Evolutionary conservation across 768 basidiomycete species (phyloP).

Genomic region (Suillus subalutaceus): DNA sequence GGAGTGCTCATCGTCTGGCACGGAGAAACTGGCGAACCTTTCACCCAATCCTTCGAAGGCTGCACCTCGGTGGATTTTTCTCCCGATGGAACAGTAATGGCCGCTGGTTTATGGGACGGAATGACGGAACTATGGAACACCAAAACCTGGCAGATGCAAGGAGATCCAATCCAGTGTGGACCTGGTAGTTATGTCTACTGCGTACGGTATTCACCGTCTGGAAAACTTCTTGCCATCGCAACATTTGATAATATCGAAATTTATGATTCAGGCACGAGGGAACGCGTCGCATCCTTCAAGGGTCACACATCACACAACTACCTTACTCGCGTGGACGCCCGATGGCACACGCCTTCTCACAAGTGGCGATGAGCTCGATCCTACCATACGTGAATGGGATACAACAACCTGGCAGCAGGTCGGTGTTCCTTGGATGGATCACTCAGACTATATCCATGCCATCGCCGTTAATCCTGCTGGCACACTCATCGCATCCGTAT

Average conservation of each 20-base stretch:
- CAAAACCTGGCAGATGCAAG: not conserved
- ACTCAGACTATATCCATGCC: not conserved
- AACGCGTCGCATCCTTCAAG: not conserved
- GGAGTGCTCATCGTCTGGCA: not conserved
- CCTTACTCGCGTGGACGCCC: too few relatives aligned
- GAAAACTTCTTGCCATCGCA: not conserved
- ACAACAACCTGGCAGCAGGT: not conserved
- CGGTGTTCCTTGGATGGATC: not conserved
- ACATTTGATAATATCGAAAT: not conserved
- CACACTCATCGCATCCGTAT: not conserved
- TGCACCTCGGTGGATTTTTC: not conserved
- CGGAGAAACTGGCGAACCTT: not conserved
- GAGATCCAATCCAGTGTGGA: too few relatives aligned
- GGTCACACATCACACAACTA: too few relatives aligned
- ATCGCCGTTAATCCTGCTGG: not conserved
- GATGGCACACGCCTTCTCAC: not conserved
- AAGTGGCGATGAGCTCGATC: not conserved
- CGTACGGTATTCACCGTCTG: not conserved
- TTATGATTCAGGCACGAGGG: not conserved
- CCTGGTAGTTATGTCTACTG: too few relatives aligned
- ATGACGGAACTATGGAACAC: not conserved
- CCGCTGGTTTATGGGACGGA: not conserved
- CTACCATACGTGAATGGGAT: not conserved
- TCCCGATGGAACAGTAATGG: not conserved
- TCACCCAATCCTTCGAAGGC: not conserved